Evolutionary conservation across 2,329 filamentous ascomycete species (phyloP), one percentile per base, ranked within the genome.

Genomic region (Pezizomycotina sp.): DNA sequence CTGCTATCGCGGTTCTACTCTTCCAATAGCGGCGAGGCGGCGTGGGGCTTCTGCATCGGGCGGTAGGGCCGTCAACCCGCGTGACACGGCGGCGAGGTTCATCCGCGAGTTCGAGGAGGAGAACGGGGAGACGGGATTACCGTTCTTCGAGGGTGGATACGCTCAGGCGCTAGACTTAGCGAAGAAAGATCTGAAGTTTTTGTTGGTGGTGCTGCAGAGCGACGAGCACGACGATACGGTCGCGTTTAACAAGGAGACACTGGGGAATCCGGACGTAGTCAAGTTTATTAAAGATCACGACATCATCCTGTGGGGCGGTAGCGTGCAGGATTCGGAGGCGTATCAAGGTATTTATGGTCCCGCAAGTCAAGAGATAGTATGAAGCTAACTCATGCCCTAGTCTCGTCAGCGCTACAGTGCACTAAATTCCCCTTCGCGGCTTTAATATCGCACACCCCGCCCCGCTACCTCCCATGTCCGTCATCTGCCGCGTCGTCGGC

Each of bases 81-180:
- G 79, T 38, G 89, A 98, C 53, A 86, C 82, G 1, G 83, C 86
- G 0, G 75, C 79, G 16, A 68, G 89, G 20, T 92, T 95, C 56
- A 78, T 81, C 52, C 71, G 86, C 6, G 84, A 95, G 50, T 92
- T 98, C 48, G 83, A 92, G 51, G 89, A 98, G 58, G 81, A 92
- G 51, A 89, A 93, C 53, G 83, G 82, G 0, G 60, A 64, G 12
- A 69, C 73, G 31, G 32, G 34, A 4, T 59, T 95, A 4, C 74
- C 77, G 0, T 92, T 91, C 56, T 74, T 77, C 48, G 84, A 93
- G 53, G 78, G 77, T 33, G 83, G 86, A 4, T 89, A 95, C 53
- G 84, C 91, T 4, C 79, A 92, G 58, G 83, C 84, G 0, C 71
- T 92, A 45, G 89, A 98, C 53, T 60, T 76, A 23, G 83, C 86